phyloP scores from a whole-genome alignment of 257 asterid genomes.

The Orobanche coerulescens region DNA sequence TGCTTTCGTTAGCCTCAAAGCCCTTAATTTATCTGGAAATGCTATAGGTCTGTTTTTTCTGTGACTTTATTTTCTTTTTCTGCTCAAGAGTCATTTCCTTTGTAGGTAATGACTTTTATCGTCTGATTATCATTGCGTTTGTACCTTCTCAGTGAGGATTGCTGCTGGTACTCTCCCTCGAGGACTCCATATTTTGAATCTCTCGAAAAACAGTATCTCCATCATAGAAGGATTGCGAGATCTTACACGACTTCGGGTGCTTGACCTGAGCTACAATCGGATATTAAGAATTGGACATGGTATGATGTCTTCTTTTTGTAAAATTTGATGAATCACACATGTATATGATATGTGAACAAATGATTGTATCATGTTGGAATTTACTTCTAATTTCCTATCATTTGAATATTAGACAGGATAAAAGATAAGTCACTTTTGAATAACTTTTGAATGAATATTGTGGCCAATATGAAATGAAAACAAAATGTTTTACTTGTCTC shows the following conservation, averaged over 20 bases:
- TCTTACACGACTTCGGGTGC: slow-evolving; percentile 86
- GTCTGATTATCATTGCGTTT: slow-evolving; percentile 7
- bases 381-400: slow-evolving; percentile 7
- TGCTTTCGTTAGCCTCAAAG: slow-evolving; percentile 68
- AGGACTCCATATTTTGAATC: slow-evolving; percentile 82
- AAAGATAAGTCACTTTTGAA: neutral
- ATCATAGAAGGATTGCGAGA: slow-evolving; percentile 87
- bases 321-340: neutral
- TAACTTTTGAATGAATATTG: neutral
- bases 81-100: neutral
- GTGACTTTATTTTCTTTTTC: neutral
- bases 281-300: slow-evolving; percentile 87
- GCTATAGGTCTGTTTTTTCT: slow-evolving; percentile 58
- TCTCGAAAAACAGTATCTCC: slow-evolving; percentile 82
- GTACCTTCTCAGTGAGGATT: slow-evolving; percentile 50
- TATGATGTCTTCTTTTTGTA: slow-evolving; percentile 30
- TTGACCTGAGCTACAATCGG: slow-evolving; percentile 92
- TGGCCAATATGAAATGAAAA: neutral
- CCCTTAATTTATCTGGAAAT: slow-evolving; percentile 89
- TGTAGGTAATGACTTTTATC: slow-evolving; percentile 4
- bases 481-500: neutral
- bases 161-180: slow-evolving; percentile 95
- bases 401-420: neutral
- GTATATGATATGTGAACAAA: neutral
- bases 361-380: neutral